Evolutionary conservation across 257 asterid species (phyloP).

Genomic region (Buddleja alternifolia): DNA sequence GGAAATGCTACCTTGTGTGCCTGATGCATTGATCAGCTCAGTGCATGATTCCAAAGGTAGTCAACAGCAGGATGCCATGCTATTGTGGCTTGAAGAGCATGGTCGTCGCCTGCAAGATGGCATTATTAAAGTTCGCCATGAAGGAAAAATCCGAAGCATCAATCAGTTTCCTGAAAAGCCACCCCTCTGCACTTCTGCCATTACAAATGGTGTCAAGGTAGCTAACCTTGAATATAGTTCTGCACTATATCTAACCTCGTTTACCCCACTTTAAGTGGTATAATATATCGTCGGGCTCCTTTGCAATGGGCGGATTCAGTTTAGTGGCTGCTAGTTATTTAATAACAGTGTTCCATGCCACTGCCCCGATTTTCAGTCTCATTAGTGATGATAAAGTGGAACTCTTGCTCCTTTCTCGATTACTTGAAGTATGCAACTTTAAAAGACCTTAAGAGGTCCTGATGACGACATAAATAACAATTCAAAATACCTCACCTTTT

Average conservation of each 20-base stretch:
- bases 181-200: slow-evolving; percentile 71
- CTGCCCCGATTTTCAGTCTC: too few relatives aligned
- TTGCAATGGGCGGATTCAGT: too few relatives aligned
- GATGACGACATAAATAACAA: neutral
- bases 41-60: slow-evolving; percentile 47
- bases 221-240: neutral
- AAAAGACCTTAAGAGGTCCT: neutral
- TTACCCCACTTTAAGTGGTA: too few relatives aligned
- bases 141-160: slow-evolving; percentile 63
- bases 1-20: slow-evolving; percentile 91
- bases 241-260: neutral
- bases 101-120: slow-evolving; percentile 70
- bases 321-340: too few relatives aligned
- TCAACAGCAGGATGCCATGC: slow-evolving; percentile 75
- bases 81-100: slow-evolving; percentile 95
- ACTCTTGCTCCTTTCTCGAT: too few relatives aligned
- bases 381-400: too few relatives aligned
- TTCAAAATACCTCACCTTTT: too few relatives aligned
- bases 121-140: slow-evolving; percentile 54
- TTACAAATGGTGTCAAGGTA: slow-evolving; percentile 91
- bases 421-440: neutral
- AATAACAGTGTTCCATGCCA: too few relatives aligned
- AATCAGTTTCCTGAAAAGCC: slow-evolving; percentile 71
- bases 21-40: slow-evolving; percentile 54
- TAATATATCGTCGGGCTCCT: too few relatives aligned